These are phyloP conservation scores for Picochlorum sp. DNA, from an alignment of 139 green algal species.

Conservation along the genomic window DNA sequence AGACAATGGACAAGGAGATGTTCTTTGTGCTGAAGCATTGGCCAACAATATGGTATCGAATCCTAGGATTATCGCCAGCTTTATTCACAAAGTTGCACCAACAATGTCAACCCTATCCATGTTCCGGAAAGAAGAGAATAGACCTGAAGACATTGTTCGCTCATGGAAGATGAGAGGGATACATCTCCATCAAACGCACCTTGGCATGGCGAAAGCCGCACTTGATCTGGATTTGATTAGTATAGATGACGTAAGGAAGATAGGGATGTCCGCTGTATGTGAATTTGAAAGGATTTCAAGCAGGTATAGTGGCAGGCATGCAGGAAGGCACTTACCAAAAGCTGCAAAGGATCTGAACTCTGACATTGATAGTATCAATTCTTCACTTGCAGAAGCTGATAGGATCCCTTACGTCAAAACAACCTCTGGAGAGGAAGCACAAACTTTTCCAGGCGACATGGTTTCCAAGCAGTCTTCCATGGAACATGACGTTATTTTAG, in stretches of 20 bases:
- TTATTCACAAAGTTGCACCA: constrained; percentile 37
- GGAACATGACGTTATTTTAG: neutral
- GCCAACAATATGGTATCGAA: constrained; percentile 10
- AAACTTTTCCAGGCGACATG: too few relatives aligned
- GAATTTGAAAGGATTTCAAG: constrained; percentile 25
- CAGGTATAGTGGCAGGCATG: constrained; percentile 19
- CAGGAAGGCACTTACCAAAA: constrained; percentile 23
- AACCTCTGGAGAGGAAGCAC: neutral
- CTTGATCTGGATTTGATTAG: constrained; percentile 33
- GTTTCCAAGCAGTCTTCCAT: constrained; percentile 3
- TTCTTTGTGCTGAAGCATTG: constrained; percentile 45
- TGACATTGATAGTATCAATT: constrained; percentile 34
- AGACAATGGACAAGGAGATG: constrained; percentile 60
- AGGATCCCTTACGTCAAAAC: neutral
- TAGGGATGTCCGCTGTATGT: constrained; percentile 17
- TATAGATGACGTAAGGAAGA: constrained; percentile 17
- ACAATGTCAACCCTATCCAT: constrained; percentile 21
- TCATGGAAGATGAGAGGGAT: constrained; percentile 33
- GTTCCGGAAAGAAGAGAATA: constrained; percentile 8
- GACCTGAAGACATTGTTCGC: constrained; percentile 17
- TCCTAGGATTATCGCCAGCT: constrained; percentile 27
- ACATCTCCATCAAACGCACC: constrained; percentile 32
- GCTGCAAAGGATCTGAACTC: constrained; percentile 29
- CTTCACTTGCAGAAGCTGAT: constrained; percentile 21
- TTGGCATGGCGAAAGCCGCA: constrained; percentile 38